Evolutionary conservation across 306 rosid genomes (phyloP).

Genomic region (Trifolium pratense): DNA sequence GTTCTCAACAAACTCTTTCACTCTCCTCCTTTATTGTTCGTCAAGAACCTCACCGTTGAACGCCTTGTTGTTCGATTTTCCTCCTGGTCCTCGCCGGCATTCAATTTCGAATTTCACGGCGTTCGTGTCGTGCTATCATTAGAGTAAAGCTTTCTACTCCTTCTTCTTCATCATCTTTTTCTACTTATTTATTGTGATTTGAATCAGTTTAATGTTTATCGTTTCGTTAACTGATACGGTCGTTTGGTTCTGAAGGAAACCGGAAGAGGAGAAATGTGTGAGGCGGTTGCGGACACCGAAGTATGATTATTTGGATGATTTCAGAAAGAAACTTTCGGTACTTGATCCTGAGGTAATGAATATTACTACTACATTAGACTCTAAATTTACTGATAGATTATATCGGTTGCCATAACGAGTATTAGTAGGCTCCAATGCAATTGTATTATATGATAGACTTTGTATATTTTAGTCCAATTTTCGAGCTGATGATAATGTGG

Average conservation of each 20-base stretch:
- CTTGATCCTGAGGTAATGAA: constrained; percentile 83
- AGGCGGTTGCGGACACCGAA: constrained; percentile 40
- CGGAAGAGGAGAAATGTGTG: constrained; percentile 47
- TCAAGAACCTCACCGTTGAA: constrained; percentile 64
- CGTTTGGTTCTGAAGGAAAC: constrained; percentile 54
- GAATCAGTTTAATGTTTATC: background rate
- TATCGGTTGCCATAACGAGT: background rate
- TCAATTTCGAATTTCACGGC: constrained; percentile 63
- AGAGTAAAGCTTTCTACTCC: constrained; percentile 43
- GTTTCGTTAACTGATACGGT: constrained; percentile 13
- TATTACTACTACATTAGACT: background rate
- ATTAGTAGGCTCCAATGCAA: background rate
- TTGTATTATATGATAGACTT: no score
- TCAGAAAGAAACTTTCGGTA: constrained; percentile 64
- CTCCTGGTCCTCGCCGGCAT: constrained; percentile 69
- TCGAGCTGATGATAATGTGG: no score
- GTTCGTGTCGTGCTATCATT: constrained; percentile 54
- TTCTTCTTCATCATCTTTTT: background rate
- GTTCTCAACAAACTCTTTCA: constrained; percentile 64
- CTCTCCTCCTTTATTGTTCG: constrained; percentile 48
- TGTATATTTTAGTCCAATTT: no score
- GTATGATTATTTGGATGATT: constrained; percentile 48
- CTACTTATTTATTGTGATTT: background rate
- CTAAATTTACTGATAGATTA: background rate
- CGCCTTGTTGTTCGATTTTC: constrained; percentile 65